These are phyloP conservation scores for Colletotrichum tropicicola DNA, from an alignment of 2,329 filamentous ascomycete genomes.

Conservation along the genomic window DNA sequence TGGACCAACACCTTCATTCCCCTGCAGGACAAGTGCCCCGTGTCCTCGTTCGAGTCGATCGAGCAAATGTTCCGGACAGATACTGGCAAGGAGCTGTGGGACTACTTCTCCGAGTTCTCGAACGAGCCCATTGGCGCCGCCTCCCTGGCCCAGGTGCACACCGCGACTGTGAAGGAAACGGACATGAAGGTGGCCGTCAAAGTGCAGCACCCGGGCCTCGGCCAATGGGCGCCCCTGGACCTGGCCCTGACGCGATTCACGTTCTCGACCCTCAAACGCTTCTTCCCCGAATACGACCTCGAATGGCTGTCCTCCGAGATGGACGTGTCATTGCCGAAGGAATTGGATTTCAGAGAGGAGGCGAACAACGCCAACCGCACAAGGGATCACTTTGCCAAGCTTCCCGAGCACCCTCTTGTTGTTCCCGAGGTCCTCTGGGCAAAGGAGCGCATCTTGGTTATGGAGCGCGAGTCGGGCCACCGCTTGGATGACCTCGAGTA, in stretches of 20 bases:
- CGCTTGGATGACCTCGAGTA: conserved; percentile 90
- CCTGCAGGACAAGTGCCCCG: conserved; percentile 92
- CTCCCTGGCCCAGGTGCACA: conserved; percentile 92
- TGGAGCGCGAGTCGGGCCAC: conserved; percentile 90
- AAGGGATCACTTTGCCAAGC: conserved; percentile 79
- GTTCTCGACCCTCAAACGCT: conserved; percentile 87
- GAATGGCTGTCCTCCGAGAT: conserved; percentile 96
- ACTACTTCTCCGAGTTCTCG: conserved; percentile 89
- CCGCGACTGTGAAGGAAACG: conserved; percentile 82
- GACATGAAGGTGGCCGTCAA: conserved; percentile 94
- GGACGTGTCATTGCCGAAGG: conserved; percentile 88
- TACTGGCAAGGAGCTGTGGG: conserved; percentile 79
- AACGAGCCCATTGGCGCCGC: conserved; percentile 86
- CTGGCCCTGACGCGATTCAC: conserved; percentile 87
- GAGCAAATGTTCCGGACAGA: conserved; percentile 86
- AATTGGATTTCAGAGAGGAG: conserved; percentile 89
- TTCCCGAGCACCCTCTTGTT: conserved; percentile 81
- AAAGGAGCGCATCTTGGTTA: conserved; percentile 88
- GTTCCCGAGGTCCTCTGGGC: conserved; percentile 93
- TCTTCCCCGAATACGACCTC: conserved; percentile 97
- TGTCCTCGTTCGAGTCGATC: conserved; percentile 89
- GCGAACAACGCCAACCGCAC: conserved; percentile 84
- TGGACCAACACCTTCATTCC: conserved; percentile 98
- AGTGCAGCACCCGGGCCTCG: conserved; percentile 89
- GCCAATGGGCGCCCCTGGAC: conserved; percentile 91